Conservation (phyloP, 2,329 filamentous ascomycete genomes). For the Triangularia verruculosa region DNA sequence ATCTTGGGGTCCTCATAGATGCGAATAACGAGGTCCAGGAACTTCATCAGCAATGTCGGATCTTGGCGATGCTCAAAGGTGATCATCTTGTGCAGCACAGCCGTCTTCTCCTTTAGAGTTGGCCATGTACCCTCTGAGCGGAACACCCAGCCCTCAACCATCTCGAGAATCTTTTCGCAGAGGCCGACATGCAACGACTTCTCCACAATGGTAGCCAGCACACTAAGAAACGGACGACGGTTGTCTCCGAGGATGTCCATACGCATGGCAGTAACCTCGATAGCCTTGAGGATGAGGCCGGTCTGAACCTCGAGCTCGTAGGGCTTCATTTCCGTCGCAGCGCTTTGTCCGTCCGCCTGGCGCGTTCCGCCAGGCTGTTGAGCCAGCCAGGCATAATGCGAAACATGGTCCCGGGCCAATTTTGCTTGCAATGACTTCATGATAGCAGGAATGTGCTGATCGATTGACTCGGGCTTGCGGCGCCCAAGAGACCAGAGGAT, state of each 20-base stretch:
- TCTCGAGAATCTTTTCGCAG: slow-evolving; percentile 87
- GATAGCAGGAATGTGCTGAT: slow-evolving; percentile 79
- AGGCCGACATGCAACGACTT: slow-evolving; percentile 84
- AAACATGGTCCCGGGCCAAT: slow-evolving; percentile 90
- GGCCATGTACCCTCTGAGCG: slow-evolving; percentile 92
- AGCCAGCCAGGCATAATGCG: slow-evolving; percentile 60
- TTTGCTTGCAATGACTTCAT: slow-evolving; percentile 94
- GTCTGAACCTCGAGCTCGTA: slow-evolving; percentile 88
- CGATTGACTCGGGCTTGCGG: slow-evolving; percentile 80
- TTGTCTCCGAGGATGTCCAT: slow-evolving; percentile 93
- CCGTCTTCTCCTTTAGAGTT: slow-evolving; percentile 97
- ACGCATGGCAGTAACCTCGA: slow-evolving; percentile 85
- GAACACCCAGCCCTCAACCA: slow-evolving; percentile 97
- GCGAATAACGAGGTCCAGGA: slow-evolving; percentile 90
- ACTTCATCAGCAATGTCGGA: slow-evolving; percentile 82
- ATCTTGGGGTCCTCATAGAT: slow-evolving; percentile 99
- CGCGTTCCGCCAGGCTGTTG: slow-evolving; percentile 45
- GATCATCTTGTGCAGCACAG: slow-evolving; percentile 98
- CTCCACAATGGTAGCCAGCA: slow-evolving; percentile 90
- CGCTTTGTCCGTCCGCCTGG: slow-evolving; percentile 52
- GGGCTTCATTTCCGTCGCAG: slow-evolving; percentile 60
- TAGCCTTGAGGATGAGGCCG: slow-evolving; percentile 87
- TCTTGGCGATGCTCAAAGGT: slow-evolving; percentile 86
- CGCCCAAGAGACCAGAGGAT: slow-evolving; percentile 88
- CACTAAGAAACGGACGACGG: slow-evolving; percentile 88